Conservation (phyloP, 345 rosid species). For the rapeseed (Brassica napus) region DNA sequence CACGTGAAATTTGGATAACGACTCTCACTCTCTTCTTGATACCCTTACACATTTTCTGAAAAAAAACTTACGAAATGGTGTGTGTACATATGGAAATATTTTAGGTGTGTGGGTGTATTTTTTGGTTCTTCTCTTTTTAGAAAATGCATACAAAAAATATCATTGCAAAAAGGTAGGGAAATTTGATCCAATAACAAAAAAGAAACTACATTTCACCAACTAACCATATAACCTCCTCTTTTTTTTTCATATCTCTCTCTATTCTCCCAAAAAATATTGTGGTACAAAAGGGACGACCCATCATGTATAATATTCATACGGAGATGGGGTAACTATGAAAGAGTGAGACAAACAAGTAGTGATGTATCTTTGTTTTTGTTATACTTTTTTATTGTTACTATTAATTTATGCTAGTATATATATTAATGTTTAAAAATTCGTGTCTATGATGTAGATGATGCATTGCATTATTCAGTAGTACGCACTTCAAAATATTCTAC, state of each 20-base stretch:
- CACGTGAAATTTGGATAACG: constrained; percentile 20
- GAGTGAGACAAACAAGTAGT: constrained; percentile 3
- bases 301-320: not conserved
- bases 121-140: not conserved
- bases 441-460: not conserved
- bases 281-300: not conserved
- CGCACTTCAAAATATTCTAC: constrained; percentile 13
- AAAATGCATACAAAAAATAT: not conserved
- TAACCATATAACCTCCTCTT: too few species aligned
- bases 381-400: not conserved
- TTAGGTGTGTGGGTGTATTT: not conserved
- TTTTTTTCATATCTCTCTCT: too few species aligned
- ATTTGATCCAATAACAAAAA: too few species aligned
- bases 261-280: not conserved
- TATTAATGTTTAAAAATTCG: not conserved
- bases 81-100: not conserved
- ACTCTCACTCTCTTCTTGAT: not conserved
- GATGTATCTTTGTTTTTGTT: not conserved
- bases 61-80: not conserved
- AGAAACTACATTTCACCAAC: too few species aligned
- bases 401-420: not conserved
- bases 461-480: constrained; percentile 5
- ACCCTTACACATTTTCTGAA: not conserved
- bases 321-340: not conserved
- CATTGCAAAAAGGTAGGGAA: not conserved